Evolutionary conservation across 305 asterid species (phyloP).

Genomic region (Fraxinus sp.): DNA sequence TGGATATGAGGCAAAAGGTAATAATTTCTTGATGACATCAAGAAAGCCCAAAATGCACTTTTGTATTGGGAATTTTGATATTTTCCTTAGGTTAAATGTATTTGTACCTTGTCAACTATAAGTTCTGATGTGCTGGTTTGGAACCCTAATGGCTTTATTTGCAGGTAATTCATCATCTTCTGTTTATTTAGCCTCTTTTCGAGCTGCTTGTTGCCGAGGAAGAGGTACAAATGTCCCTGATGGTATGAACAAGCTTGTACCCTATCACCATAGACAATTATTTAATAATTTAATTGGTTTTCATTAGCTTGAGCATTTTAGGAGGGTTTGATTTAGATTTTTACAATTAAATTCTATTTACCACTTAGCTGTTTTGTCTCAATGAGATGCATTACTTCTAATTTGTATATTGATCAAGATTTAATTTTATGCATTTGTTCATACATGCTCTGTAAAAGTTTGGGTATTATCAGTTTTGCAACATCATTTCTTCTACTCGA

Average conservation of each 20-base stretch:
- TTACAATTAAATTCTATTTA: not conserved
- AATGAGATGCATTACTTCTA: not conserved
- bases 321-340: not conserved
- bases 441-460: not conserved
- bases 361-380: not conserved
- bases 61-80: not conserved
- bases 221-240: constrained; percentile 47
- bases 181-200: constrained; percentile 52
- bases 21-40: not conserved
- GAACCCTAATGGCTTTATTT: constrained; percentile 11
- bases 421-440: not conserved
- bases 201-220: constrained; percentile 71
- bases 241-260: constrained; percentile 42
- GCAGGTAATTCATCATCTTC: constrained; percentile 70
- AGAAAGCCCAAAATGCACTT: not conserved
- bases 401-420: not conserved
- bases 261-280: not conserved
- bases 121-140: not conserved
- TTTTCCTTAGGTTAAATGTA: not conserved
- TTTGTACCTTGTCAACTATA: not conserved
- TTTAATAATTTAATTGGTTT: not conserved
- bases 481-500: not conserved
- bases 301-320: constrained; percentile 7
- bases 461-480: not conserved
- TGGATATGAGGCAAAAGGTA: constrained; percentile 90